Evolutionary conservation across 176 grass and related monocot species (phyloP), one percentile per base, ranked within the genome.

Genomic region (Leersia perrieri): DNA sequence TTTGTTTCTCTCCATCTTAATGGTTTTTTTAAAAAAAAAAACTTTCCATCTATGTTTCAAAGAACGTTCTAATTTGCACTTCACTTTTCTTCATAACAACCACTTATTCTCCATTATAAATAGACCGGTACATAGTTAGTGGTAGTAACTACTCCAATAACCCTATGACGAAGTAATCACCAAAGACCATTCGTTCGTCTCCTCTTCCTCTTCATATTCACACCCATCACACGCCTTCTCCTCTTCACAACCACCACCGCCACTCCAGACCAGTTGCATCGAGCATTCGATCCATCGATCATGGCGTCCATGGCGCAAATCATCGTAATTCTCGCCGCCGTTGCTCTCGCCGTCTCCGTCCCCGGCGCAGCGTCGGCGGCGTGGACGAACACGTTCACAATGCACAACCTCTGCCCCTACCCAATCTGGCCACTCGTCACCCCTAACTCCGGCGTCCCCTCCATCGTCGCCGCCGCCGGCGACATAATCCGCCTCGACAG

Each of bases 371-470:
- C 33, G 4, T n/a, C n/a, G n/a, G 29, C 35, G 13, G 11, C 39
- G 11, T 9, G 45, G 16, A 41, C 73, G 29, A 22, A 58, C 0
- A 80, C 64, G 68, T 69, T 86, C 25, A 86, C 84, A 18, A 76
- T 86, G 33, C 84, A 86, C 76, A 86, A 86, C 60, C 68, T 86
- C 25, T 86, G 84, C 60, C 41, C 84, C 32, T 86, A 27, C 76
- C 68, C 68, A 0, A 41, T 86, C 0, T 86, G 84, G 84, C 76
- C 84, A 1, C 60, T 73, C 11, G 44, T 86, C 42, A 80, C 68
- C 7, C 57, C 76, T 3, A 85, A 85, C 75, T 11, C 23, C 0
- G 75, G 83, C 25, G 1, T 38, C 1, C 75, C 58, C 0, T 16
- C 64, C 28, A 12, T 86, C 60, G 12, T 53, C 10, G 20, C 15